Evolutionary conservation across 148 eudicot genomes (phyloP).

Genomic region (Diospyros kaki): DNA sequence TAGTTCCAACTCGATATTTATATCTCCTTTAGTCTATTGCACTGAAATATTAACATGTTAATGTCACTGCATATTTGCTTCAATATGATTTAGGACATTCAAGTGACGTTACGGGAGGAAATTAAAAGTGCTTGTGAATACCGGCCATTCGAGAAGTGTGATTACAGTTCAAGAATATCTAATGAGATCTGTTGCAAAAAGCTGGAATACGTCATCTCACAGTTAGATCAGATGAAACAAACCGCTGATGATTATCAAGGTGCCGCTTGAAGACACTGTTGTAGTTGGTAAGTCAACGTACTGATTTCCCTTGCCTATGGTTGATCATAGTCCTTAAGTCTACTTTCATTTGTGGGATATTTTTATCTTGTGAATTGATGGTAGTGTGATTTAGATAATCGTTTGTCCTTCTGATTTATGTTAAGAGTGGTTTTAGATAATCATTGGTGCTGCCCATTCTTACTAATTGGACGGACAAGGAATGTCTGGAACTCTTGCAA

Average conservation of each 20-base stretch:
- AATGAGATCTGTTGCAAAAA: constrained; percentile 88
- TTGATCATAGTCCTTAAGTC: background rate
- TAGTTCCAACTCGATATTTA: too few species aligned
- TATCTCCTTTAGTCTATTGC: too few species aligned
- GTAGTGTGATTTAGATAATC: background rate
- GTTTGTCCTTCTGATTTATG: background rate
- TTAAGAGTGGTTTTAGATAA: too few species aligned
- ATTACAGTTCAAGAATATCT: constrained; percentile 82
- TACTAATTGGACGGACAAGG: background rate
- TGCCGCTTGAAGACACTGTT: constrained; percentile 26
- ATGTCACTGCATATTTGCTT: background rate
- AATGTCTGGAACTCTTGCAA: background rate
- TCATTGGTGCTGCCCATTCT: background rate
- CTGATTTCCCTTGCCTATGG: constrained; percentile 1
- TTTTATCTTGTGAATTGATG: background rate
- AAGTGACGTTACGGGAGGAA: constrained; percentile 81
- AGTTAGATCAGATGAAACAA: constrained; percentile 69
- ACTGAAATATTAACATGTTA: background rate
- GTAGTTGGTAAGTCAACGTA: background rate
- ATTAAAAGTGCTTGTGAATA: constrained; percentile 94
- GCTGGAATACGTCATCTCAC: constrained; percentile 49
- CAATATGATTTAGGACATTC: constrained; percentile 57
- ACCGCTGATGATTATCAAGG: constrained; percentile 51
- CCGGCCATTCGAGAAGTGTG: constrained; percentile 96
- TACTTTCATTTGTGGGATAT: background rate